phyloP scores from a whole-genome alignment of 164 flowering plant species.

The Nelumbo lutea region DNA sequence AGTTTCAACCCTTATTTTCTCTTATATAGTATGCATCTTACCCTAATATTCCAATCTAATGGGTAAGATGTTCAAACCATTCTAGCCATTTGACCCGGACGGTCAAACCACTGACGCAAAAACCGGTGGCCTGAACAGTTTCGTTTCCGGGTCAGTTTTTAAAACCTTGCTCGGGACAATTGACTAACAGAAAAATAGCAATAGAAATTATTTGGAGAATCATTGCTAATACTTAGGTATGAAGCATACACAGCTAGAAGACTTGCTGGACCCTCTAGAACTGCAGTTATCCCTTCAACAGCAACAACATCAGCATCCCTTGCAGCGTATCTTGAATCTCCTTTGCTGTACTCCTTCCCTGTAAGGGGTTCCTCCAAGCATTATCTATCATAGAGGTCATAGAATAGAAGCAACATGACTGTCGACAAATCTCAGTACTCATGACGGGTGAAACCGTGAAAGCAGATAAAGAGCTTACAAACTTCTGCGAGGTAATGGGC shows the following conservation, averaged over 20 bases:
- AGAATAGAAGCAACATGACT: too few species aligned
- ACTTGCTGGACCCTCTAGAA: slow-evolving; percentile 79
- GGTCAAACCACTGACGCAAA: too few species aligned
- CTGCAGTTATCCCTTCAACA: slow-evolving; percentile 88
- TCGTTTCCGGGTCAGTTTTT: too few species aligned
- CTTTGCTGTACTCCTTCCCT: slow-evolving; percentile 99
- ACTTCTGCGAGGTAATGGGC: slow-evolving; percentile 78
- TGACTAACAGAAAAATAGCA: background rate
- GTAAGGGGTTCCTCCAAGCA: slow-evolving; percentile 5
- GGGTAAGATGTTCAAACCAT: too few species aligned
- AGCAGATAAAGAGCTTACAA: slow-evolving; percentile 46
- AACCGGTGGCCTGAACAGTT: too few species aligned
- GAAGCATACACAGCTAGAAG: slow-evolving; percentile 76
- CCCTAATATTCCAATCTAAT: too few species aligned
- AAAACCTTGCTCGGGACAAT: too few species aligned
- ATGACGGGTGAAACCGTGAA: background rate
- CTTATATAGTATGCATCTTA: too few species aligned
- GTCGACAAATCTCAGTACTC: background rate
- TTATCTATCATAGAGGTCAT: too few species aligned
- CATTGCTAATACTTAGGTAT: background rate
- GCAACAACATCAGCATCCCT: slow-evolving; percentile 69
- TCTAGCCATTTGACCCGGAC: too few species aligned
- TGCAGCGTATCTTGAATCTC: slow-evolving; percentile 88
- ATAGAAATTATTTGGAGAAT: background rate
- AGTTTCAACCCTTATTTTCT: too few species aligned